phyloP scores from a whole-genome alignment of 176 grass and related monocot species.

The Puccinellia tenuiflora region DNA sequence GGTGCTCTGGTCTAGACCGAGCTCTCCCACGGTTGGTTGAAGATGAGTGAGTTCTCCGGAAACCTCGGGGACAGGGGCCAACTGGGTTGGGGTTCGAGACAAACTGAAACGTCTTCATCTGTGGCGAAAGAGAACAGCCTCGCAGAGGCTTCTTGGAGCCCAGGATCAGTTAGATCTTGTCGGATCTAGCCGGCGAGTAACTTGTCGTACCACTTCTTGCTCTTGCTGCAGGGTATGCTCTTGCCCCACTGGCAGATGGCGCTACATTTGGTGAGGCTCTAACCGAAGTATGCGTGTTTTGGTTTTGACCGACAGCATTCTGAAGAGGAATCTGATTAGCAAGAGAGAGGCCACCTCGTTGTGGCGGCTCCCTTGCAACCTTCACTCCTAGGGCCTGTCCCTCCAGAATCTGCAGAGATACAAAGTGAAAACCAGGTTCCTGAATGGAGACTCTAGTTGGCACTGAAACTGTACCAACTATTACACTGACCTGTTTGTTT shows the following conservation, averaged over 20 bases:
- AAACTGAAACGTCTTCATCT: too few relatives aligned
- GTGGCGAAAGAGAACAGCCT: too few relatives aligned
- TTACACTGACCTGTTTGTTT: slow-evolving; percentile 51
- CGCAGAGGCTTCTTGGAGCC: too few relatives aligned
- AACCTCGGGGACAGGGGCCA: too few relatives aligned
- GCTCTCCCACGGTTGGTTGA: too few relatives aligned
- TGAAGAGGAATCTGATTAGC: neutral
- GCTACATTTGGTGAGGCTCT: neutral
- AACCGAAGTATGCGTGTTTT: neutral
- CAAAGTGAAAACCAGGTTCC: neutral
- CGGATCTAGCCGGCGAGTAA: neutral
- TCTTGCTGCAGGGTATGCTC: neutral
- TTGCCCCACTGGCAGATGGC: neutral
- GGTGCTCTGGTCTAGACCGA: too few relatives aligned
- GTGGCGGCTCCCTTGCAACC: neutral
- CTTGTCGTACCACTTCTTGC: neutral
- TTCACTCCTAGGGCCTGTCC: neutral
- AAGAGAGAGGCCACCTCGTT: neutral
- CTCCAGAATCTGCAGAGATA: neutral
- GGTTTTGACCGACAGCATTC: neutral
- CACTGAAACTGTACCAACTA: slow-evolving; percentile 18
- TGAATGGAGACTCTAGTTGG: neutral
- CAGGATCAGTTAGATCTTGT: too few relatives aligned
- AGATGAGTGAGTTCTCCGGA: too few relatives aligned
- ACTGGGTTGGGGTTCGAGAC: too few relatives aligned